These are phyloP conservation scores for Daldinia caldariorum DNA, from an alignment of 495 filamentous ascomycete species.

Conservation along the genomic window DNA sequence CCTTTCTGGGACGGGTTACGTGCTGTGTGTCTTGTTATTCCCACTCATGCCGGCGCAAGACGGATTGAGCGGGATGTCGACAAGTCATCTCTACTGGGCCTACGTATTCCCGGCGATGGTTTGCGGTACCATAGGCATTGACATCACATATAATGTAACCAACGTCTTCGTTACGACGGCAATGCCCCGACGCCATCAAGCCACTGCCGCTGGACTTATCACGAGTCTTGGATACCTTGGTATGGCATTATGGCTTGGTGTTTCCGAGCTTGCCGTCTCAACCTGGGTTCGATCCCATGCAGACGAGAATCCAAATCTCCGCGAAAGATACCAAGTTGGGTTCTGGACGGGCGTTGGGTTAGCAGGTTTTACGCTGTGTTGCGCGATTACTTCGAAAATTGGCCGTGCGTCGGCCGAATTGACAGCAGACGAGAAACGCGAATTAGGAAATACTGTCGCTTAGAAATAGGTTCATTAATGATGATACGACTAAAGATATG, in stretches of 20 bases:
- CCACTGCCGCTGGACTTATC: slow-evolving; percentile 74
- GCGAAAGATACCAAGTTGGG: slow-evolving; percentile 67
- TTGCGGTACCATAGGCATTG: slow-evolving; percentile 80
- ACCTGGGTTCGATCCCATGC: slow-evolving; percentile 53
- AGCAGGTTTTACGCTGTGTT: slow-evolving; percentile 64
- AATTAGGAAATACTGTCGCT: slow-evolving; percentile 18
- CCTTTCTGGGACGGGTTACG: slow-evolving; percentile 71
- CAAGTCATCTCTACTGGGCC: slow-evolving; percentile 56
- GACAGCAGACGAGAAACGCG: slow-evolving; percentile 70
- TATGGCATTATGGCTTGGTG: slow-evolving; percentile 81
- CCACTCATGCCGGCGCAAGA: slow-evolving; percentile 68
- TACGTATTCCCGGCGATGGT: slow-evolving; percentile 87
- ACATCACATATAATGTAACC: slow-evolving; percentile 83
- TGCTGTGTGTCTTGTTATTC: slow-evolving; percentile 74
- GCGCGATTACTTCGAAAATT: slow-evolving; percentile 71
- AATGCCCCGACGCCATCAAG: slow-evolving; percentile 74
- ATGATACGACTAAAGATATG: neutral
- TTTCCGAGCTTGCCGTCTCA: slow-evolving; percentile 74
- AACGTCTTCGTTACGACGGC: slow-evolving; percentile 87
- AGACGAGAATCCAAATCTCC: slow-evolving; percentile 54
- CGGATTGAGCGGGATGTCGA: slow-evolving; percentile 67
- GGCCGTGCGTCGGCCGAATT: slow-evolving; percentile 72
- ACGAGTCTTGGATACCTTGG: slow-evolving; percentile 73
- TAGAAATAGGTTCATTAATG: neutral
- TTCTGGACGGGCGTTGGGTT: slow-evolving; percentile 75